Conservation (phyloP, 768 basidiomycete species). For the Leccinum broughii region DNA sequence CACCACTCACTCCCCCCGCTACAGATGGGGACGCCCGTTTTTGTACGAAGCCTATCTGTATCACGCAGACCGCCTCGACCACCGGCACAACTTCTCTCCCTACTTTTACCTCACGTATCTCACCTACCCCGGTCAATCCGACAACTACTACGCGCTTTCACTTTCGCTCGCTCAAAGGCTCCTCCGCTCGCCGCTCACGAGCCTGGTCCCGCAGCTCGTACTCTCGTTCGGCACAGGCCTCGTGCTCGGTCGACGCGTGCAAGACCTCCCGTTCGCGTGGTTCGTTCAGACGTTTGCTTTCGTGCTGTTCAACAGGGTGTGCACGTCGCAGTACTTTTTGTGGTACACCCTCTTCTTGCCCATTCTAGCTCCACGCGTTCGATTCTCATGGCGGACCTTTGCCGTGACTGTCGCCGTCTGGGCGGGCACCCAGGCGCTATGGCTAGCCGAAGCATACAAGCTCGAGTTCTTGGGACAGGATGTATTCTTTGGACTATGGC, state of each 20-base stretch:
- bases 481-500: conserved; percentile 78
- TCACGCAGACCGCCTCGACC: conserved; percentile 87
- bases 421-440: conserved; percentile 78
- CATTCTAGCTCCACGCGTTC: conserved; percentile 68
- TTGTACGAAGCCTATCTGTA: conserved; percentile 91
- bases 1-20: conserved; percentile 3
- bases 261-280: conserved; percentile 79
- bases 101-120: conserved; percentile 97
- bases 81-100: conserved; percentile 97
- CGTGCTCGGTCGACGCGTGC: conserved; percentile 56
- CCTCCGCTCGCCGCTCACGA: conserved; percentile 72
- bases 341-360: conserved; percentile 95
- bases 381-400: conserved; percentile 40
- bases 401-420: conserved; percentile 53
- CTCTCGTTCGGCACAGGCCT: conserved; percentile 74
- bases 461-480: conserved; percentile 84
- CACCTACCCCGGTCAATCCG: conserved; percentile 55
- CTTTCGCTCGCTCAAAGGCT: conserved; percentile 42
- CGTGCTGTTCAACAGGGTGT: conserved; percentile 98
- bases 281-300: conserved; percentile 90
- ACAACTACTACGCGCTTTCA: neutral
- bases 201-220: conserved; percentile 81
- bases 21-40: conserved; percentile 94
- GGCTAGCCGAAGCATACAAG: conserved; percentile 89
- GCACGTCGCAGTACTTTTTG: conserved; percentile 97